phyloP scores from a whole-genome alignment of 805 yeast species.

The Lipomyces oligophaga region DNA sequence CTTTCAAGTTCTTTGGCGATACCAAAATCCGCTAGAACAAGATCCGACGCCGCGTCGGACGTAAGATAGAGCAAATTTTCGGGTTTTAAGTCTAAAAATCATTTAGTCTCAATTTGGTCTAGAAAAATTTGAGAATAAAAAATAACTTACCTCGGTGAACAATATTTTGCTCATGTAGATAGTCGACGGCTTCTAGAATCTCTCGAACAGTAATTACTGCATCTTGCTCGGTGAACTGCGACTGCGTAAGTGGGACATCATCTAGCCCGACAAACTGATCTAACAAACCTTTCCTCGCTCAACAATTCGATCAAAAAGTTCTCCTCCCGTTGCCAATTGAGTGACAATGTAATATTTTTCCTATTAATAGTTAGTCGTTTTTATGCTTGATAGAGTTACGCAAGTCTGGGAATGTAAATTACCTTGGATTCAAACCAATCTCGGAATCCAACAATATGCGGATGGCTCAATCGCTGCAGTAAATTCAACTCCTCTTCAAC shows the following conservation, averaged over 20 bases:
- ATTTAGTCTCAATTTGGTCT: neutral
- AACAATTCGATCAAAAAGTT: conserved; percentile 81
- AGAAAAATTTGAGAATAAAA: neutral
- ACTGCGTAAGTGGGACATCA: neutral
- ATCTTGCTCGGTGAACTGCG: conserved; percentile 77
- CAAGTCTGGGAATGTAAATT: neutral
- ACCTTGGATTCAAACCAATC: conserved; percentile 87
- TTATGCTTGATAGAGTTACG: neutral
- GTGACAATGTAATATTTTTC: conserved; percentile 93
- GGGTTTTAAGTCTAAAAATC: conserved; percentile 69
- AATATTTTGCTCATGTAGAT: conserved; percentile 70
- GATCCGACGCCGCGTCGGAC: conserved; percentile 57
- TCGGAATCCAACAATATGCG: conserved; percentile 80
- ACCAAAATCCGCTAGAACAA: conserved; percentile 94
- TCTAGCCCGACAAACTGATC: neutral
- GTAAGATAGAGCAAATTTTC: conserved; percentile 79
- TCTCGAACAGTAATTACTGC: conserved; percentile 75
- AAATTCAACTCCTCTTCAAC: conserved; percentile 74
- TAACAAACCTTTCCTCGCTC: conserved; percentile 49
- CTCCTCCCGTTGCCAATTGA: conserved; percentile 94
- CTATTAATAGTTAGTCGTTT: conserved; percentile 7
- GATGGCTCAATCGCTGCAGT: conserved; percentile 66
- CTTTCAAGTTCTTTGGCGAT: conserved; percentile 73
- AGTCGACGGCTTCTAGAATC: conserved; percentile 70
- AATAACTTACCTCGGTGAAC: conserved; percentile 59